Percentiles rank a stretch among this genome's conserved stretches.
phyloP scores from a whole-genome alignment of 495 filamentous ascomycete species.

The Delitschia confertaspora region DNA sequence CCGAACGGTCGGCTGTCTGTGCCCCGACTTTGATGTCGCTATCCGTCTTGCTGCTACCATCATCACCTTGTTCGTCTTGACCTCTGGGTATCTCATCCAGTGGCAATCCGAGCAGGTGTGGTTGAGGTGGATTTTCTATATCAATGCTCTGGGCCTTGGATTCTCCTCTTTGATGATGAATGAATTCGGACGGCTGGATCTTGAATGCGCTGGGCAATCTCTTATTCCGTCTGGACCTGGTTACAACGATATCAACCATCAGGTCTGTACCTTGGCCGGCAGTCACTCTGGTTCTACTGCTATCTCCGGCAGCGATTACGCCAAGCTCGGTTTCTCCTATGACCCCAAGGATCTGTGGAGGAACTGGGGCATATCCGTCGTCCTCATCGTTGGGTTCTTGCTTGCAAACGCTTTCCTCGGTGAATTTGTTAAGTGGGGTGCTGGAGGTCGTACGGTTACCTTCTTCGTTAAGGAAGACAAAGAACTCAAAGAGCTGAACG shows the following conservation, averaged over 20 bases:
- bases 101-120: conserved; percentile 60
- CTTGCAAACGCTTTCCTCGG: conserved; percentile 60
- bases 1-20: conserved; percentile 66
- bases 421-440: conserved; percentile 66
- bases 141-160: conserved; percentile 66
- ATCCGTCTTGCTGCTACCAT: conserved; percentile 62
- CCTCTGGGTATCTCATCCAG: conserved; percentile 72
- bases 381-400: conserved; percentile 60
- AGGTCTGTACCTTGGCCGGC: conserved; percentile 66
- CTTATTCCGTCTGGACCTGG: conserved; percentile 56
- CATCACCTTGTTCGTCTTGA: conserved; percentile 70
- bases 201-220: conserved; percentile 55
- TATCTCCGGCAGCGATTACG: conserved; percentile 54
- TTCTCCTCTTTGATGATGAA: conserved; percentile 76
- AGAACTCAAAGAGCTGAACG: conserved; percentile 62
- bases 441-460: conserved; percentile 67
- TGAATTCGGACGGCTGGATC: conserved; percentile 56
- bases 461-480: conserved; percentile 63
- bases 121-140: conserved; percentile 74
- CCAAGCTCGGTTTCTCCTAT: conserved; percentile 56
- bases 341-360: conserved; percentile 55
- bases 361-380: conserved; percentile 66
- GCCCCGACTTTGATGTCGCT: conserved; percentile 77
- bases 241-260: conserved; percentile 57
- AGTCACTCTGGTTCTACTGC: conserved; percentile 51